phyloP scores from a whole-genome alignment of 2,329 filamentous ascomycete species.

The Phialophora macrospora region DNA sequence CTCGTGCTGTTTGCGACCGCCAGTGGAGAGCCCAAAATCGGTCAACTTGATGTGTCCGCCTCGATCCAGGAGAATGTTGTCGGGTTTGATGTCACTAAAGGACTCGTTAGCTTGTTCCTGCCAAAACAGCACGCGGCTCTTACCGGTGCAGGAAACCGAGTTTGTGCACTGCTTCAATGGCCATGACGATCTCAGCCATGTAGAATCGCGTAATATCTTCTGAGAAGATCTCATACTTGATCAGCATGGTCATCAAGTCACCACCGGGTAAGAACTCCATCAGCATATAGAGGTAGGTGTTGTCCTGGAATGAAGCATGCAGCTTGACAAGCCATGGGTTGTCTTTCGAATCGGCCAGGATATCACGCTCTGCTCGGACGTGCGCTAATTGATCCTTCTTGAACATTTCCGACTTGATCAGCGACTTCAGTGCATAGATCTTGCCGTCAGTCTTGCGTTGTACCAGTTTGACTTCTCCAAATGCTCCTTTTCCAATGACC shows the following conservation, averaged over 20 bases:
- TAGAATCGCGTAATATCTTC: constrained; percentile 99
- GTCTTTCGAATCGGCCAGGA: constrained; percentile 92
- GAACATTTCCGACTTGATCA: constrained; percentile 99
- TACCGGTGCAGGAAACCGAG: constrained; percentile 98
- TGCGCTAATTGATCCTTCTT: constrained; percentile 98
- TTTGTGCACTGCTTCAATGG: constrained; percentile 98
- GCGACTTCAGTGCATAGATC: constrained; percentile 96
- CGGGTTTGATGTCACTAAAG: constrained; percentile 92
- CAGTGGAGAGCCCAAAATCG: constrained; percentile 95
- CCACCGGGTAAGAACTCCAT: constrained; percentile 99
- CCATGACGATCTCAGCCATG: constrained; percentile 96
- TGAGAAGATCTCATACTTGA: constrained; percentile 99
- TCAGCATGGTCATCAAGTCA: constrained; percentile 99
- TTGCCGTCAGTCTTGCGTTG: constrained; percentile 96
- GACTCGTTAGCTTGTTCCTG: constrained; percentile 39
- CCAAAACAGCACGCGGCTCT: constrained; percentile 43
- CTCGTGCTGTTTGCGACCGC: constrained; percentile 96
- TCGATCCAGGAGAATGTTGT: constrained; percentile 95
- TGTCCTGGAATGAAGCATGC: constrained; percentile 96
- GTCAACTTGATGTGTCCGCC: constrained; percentile 98
- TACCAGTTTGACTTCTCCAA: constrained; percentile 96
- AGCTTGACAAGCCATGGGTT: constrained; percentile 99
- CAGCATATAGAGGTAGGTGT: constrained; percentile 95
- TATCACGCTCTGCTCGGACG: constrained; percentile 96
- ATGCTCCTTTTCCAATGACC: constrained; percentile 98